Evolutionary conservation across 345 rosid species (phyloP).

Genomic region (Brassica rapa): DNA sequence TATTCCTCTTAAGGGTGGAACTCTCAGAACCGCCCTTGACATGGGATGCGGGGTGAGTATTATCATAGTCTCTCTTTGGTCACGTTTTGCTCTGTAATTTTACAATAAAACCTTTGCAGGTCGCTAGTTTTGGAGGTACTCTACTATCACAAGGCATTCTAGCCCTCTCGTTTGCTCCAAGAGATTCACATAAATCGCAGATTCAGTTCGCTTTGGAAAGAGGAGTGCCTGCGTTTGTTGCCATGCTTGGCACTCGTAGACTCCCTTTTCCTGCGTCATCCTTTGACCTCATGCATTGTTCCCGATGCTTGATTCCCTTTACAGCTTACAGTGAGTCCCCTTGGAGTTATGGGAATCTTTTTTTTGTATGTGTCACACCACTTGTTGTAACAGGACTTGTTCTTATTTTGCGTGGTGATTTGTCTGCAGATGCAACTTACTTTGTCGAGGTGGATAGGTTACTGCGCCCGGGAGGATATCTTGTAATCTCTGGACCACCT

Average conservation of each 20-base stretch:
- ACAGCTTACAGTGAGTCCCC: slow-evolving; percentile 77
- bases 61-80: neutral
- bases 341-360: neutral
- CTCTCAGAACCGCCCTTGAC: slow-evolving; percentile 91
- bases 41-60: slow-evolving; percentile 95
- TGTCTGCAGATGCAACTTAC: slow-evolving; percentile 83
- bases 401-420: slow-evolving; percentile 10
- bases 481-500: slow-evolving; percentile 98
- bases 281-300: slow-evolving; percentile 89
- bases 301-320: slow-evolving; percentile 90
- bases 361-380: too few relatives aligned
- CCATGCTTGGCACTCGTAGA: slow-evolving; percentile 98
- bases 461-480: slow-evolving; percentile 90
- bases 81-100: neutral
- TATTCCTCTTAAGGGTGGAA: slow-evolving; percentile 69
- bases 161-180: slow-evolving; percentile 88
- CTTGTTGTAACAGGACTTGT: too few relatives aligned
- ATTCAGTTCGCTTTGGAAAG: slow-evolving; percentile 96
- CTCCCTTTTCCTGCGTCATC: slow-evolving; percentile 93
- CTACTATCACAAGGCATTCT: slow-evolving; percentile 70
- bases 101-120: slow-evolving; percentile 47
- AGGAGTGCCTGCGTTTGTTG: slow-evolving; percentile 97
- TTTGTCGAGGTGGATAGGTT: slow-evolving; percentile 88
- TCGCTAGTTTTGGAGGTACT: slow-evolving; percentile 94
- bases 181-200: slow-evolving; percentile 97